A percentile compares a stretch with the other conserved stretches of the same genome.
Conservation (phyloP, 2,329 filamentous ascomycete species). For the Didymella pinodella region DNA sequence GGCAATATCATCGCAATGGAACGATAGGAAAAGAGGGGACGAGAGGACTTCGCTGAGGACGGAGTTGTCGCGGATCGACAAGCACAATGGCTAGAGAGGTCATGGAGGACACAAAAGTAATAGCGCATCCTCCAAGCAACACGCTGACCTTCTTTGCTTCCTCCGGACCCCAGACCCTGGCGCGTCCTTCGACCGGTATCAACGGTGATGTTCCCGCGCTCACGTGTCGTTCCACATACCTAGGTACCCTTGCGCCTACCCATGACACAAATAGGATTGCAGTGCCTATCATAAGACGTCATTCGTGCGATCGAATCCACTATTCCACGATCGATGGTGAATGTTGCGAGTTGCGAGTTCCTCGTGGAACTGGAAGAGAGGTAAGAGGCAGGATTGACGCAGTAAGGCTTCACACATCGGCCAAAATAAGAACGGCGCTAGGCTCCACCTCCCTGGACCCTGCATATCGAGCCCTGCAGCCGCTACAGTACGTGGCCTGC, state of each 20-base stretch:
- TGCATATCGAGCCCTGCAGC: slow-evolving; percentile 14
- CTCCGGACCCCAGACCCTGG: not conserved
- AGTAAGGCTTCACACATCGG: slow-evolving; percentile 1
- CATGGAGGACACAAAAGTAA: not conserved
- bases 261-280: not conserved
- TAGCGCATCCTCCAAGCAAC: not conserved
- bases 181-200: slow-evolving; percentile 4
- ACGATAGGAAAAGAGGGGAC: slow-evolving; percentile 9
- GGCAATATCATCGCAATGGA: not conserved
- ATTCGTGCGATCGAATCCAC: not conserved
- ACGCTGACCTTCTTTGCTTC: not conserved
- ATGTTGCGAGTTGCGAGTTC: not conserved
- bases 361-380: not conserved
- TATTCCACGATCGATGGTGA: slow-evolving; percentile 2
- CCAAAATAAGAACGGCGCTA: slow-evolving; percentile 20
- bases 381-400: slow-evolving; percentile 5
- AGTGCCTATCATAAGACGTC: slow-evolving; percentile 1
- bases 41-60: not conserved
- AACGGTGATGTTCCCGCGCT: not conserved
- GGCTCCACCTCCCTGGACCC: slow-evolving; percentile 15
- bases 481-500: slow-evolving; percentile 24
- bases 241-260: not conserved
- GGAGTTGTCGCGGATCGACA: not conserved
- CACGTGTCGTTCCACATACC: slow-evolving; percentile 1
- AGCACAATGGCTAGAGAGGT: not conserved